Conservation (phyloP, 179 eudicot species). For the Actinidia chinensis region DNA sequence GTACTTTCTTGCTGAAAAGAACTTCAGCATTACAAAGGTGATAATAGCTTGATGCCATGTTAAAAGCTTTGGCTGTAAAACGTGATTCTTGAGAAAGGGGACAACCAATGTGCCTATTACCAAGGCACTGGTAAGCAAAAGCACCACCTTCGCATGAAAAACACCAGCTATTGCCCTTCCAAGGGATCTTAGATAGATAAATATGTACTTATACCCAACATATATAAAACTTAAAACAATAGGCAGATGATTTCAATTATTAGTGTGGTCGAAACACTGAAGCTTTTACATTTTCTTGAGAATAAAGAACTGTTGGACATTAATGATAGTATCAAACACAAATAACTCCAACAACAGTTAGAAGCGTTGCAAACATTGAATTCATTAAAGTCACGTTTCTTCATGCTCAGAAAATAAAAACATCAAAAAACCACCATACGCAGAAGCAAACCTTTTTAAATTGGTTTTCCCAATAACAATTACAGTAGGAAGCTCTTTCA, state of each 20-base stretch:
- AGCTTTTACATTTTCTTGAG: background rate
- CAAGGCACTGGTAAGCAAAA: background rate
- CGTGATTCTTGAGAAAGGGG: background rate
- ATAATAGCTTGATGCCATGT: background rate
- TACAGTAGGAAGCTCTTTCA: slow-evolving; percentile 96
- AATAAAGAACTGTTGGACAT: background rate
- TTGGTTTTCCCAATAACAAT: slow-evolving; percentile 90
- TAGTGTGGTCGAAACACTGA: background rate
- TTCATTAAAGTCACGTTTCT: slow-evolving; percentile 1
- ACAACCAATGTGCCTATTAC: background rate
- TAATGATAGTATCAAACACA: background rate
- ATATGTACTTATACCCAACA: background rate
- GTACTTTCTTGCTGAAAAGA: background rate
- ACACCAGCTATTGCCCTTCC: slow-evolving; percentile 4
- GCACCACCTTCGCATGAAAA: background rate
- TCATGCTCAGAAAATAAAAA: background rate
- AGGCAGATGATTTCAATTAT: background rate
- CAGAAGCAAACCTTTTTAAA: slow-evolving; percentile 71
- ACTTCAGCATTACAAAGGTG: background rate
- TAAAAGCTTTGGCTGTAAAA: background rate
- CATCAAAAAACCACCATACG: background rate
- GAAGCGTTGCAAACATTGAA: slow-evolving; percentile 8
- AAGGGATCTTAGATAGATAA: slow-evolving; percentile 1
- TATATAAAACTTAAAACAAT: background rate
- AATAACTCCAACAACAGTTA: background rate